Conservation (phyloP, 257 asterid genomes). For the Vinca minor region DNA sequence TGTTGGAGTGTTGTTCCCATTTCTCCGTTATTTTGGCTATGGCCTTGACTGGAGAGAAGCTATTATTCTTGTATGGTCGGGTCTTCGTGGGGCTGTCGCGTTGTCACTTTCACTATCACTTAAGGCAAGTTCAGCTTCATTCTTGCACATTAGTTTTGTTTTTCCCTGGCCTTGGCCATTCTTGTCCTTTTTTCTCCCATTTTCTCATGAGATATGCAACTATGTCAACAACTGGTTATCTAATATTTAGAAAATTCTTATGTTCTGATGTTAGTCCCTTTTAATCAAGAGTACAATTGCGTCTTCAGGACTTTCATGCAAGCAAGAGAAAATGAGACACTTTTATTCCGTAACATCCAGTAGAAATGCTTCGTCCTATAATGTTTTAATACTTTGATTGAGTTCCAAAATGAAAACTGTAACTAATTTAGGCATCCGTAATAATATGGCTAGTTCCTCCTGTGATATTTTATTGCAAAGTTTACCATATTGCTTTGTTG, state of each 20-base stretch:
- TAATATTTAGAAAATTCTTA: neutral
- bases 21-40: slow-evolving; percentile 75
- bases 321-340: neutral
- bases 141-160: neutral
- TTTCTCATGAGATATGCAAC: neutral
- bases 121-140: slow-evolving; percentile 43
- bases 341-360: neutral
- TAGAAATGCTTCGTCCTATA: neutral
- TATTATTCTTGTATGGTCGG: slow-evolving; percentile 82
- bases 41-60: slow-evolving; percentile 95
- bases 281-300: neutral
- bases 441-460: neutral
- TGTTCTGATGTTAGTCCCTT: neutral
- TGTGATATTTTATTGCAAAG: neutral
- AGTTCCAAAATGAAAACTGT: neutral
- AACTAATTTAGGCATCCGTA: neutral
- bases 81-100: slow-evolving; percentile 95
- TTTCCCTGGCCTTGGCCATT: neutral
- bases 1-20: slow-evolving; percentile 69
- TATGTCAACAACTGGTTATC: neutral
- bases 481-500: slow-evolving; percentile 9
- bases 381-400: neutral
- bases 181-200: too few relatives aligned
- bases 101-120: slow-evolving; percentile 73
- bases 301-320: neutral